A percentile compares a stretch with the other conserved stretches of the same genome.
Evolutionary conservation across 352 stramenopile species (phyloP).

Genomic region (Elongisporangium anandrum): DNA sequence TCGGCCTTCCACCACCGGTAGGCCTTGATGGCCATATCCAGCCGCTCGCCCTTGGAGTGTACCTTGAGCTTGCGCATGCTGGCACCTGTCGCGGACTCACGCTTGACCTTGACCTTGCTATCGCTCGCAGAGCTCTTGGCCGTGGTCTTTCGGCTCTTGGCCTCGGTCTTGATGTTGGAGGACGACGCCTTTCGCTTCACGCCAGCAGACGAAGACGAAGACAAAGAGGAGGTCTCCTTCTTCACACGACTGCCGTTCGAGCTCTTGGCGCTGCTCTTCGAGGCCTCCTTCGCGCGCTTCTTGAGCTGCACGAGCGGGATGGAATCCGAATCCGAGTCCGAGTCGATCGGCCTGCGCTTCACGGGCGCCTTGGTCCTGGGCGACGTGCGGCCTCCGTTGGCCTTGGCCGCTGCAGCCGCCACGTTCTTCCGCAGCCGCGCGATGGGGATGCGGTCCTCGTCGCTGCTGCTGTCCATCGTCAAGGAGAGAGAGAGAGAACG

Average conservation of each 20-base stretch:
- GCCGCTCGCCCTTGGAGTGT: conserved; percentile 90
- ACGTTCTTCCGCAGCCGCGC: conserved; percentile 59
- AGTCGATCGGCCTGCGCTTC: conserved; percentile 34
- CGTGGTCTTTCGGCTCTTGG: conserved; percentile 47
- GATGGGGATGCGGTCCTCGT: conserved; percentile 77
- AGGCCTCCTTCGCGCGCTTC: conserved; percentile 23
- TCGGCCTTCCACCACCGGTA: conserved; percentile 99
- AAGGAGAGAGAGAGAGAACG: background rate
- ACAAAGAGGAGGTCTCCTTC: conserved; percentile 21
- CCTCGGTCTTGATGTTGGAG: conserved; percentile 13
- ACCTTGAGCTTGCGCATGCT: conserved; percentile 90
- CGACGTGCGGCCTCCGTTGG: conserved; percentile 7
- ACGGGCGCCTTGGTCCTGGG: conserved; percentile 9
- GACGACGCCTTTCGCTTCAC: conserved; percentile 52
- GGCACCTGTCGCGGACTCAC: conserved; percentile 19
- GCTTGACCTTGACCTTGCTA: conserved; percentile 37
- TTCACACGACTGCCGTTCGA: conserved; percentile 25
- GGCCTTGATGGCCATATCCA: conserved; percentile 97
- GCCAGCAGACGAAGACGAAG: conserved; percentile 9
- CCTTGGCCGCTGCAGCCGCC: conserved; percentile 17
- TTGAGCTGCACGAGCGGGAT: conserved; percentile 81
- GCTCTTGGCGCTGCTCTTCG: conserved; percentile 7
- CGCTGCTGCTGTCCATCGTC: conserved; percentile 55
- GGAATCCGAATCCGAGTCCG: conserved; percentile 75
- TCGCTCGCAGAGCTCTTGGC: conserved; percentile 35